Base-by-base conservation (phyloP, 2,329 filamentous ascomycete genomes). In the Aspergillus felis region DNA sequence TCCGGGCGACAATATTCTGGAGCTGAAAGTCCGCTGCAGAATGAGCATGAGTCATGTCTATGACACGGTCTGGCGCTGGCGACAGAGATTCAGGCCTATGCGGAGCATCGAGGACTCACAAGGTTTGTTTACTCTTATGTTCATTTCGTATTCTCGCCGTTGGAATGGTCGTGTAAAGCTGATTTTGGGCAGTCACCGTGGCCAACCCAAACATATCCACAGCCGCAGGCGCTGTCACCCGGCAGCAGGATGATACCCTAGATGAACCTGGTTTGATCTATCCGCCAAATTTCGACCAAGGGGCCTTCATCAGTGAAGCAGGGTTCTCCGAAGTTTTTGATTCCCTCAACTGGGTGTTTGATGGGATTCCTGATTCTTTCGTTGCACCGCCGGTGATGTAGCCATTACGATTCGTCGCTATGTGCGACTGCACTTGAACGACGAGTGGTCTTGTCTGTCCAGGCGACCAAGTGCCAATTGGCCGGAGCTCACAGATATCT, bases 321-420 rank as follows among this genome's bases (percentile, higher is more conserved):
- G 81, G 82, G 63, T 88, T 90, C 59, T 84, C 82, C 46, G 83
- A 89, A 57, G 90, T 94, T 60, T 96, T 95, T 70, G 91, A 96
- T 74, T 90, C 92, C 0, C 84, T 96, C 63, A 90, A 92, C 71
- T 96, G 92, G 92, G 92, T 95, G 79, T 81, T 96, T 65, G 92
- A 96, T 70, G 90, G 90, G 17, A 82, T 92, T 42, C 80, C 93
- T 55, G 89, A 92, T 71, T 90, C 70, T 10, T 73, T 75, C 57
- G 69, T 70, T 44, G 72, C 69, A n/a, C 71, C 73, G 9, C 68
- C 70, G 17, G 63, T 73, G 51, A 65, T 74, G 50, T 75, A 65
- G 41, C 17, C 14, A 14, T 22, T 14, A 10, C 12, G 48, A 44
- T 22, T 20, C 47, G 20, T 53, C 51, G 27, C 5, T 6, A 17